Conservation (phyloP, 1,284 basidiomycete species). For the Ganoderma boninense region DNA sequence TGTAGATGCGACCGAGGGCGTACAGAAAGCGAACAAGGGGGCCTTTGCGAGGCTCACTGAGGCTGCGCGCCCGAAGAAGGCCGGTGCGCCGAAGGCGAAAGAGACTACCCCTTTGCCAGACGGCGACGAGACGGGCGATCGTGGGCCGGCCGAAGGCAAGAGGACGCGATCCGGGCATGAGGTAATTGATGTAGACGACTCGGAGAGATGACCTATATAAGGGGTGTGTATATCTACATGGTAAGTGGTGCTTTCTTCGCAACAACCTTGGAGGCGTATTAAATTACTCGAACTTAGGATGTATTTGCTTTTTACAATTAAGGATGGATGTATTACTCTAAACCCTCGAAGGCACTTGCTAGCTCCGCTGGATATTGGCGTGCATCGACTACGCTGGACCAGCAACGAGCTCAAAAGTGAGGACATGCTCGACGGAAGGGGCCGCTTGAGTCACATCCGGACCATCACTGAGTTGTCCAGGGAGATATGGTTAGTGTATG, state of each 20-base stretch:
- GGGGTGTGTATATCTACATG: neutral
- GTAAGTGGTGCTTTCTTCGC: neutral
- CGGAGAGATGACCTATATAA: neutral
- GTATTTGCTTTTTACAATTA: neutral
- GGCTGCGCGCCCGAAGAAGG: constrained; percentile 46
- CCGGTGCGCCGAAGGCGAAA: neutral
- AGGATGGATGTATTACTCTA: neutral
- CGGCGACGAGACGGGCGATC: neutral
- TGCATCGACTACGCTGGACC: neutral
- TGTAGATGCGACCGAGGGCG: neutral
- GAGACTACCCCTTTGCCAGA: neutral
- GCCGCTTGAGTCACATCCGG: neutral
- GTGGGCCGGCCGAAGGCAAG: neutral
- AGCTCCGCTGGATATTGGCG: neutral
- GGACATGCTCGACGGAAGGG: neutral
- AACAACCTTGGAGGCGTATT: neutral
- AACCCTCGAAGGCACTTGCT: neutral
- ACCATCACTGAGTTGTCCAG: neutral
- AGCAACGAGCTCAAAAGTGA: neutral
- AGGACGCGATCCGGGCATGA: neutral
- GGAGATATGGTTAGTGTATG: neutral
- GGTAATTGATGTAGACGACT: neutral
- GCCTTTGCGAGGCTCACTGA: constrained; percentile 54
- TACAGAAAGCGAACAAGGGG: constrained; percentile 53
- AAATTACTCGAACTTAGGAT: neutral